Conservation (phyloP, 176 grass and related monocot species). For the Chloris gayana region DNA sequence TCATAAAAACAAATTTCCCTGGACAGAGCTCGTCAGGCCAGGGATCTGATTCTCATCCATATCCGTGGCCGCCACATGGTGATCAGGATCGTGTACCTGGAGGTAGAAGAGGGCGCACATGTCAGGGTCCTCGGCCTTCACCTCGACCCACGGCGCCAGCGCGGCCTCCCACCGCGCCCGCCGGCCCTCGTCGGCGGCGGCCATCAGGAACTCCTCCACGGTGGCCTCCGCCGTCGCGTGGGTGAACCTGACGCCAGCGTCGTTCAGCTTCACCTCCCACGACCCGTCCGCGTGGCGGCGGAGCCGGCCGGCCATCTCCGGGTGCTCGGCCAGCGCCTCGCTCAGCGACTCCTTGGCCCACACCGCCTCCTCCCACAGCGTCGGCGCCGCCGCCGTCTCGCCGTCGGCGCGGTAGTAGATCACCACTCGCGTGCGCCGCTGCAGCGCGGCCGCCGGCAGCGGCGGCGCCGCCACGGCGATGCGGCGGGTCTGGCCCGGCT, state of each 20-base stretch:
- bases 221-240: slow-evolving; percentile 63
- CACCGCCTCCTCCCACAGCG: slow-evolving; percentile 48
- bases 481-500: slow-evolving; percentile 42
- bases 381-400: slow-evolving; percentile 30
- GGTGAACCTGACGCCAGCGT: slow-evolving; percentile 62
- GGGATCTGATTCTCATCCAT: not conserved
- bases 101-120: slow-evolving; percentile 61
- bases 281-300: slow-evolving; percentile 52
- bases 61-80: not conserved
- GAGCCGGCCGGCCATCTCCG: slow-evolving; percentile 72
- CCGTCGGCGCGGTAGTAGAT: slow-evolving; percentile 62
- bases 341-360: slow-evolving; percentile 74
- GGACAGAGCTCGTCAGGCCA: not conserved
- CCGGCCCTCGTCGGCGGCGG: not conserved
- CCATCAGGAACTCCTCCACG: slow-evolving; percentile 64
- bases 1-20: not conserved
- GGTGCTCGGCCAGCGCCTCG: slow-evolving; percentile 56
- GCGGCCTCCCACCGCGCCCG: slow-evolving; percentile 27
- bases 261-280: slow-evolving; percentile 90
- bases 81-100: slow-evolving; percentile 37
- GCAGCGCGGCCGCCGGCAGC: slow-evolving; percentile 31
- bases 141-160: slow-evolving; percentile 65
- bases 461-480: slow-evolving; percentile 38
- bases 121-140: slow-evolving; percentile 53
- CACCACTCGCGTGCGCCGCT: slow-evolving; percentile 54